These are phyloP conservation scores for Coniochaeta pulveracea DNA, from an alignment of 2,329 filamentous ascomycete species.

Conservation along the genomic window DNA sequence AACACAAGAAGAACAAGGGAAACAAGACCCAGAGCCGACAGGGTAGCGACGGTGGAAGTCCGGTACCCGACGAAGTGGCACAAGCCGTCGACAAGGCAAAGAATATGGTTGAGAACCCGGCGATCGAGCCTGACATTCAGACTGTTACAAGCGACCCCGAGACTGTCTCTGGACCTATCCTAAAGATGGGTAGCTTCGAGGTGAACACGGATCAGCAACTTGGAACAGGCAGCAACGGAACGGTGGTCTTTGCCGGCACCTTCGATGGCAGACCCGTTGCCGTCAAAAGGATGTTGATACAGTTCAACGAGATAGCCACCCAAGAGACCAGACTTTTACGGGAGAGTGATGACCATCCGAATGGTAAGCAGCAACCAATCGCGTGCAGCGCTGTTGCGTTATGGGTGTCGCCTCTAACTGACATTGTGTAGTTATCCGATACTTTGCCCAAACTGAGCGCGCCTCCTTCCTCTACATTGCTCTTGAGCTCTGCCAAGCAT, in stretches of 20 bases:
- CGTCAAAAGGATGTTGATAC: constrained; percentile 91
- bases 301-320: constrained; percentile 90
- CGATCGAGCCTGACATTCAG: constrained; percentile 50
- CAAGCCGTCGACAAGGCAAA: constrained; percentile 49
- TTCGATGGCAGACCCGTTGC: constrained; percentile 91
- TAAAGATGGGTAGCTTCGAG: constrained; percentile 52
- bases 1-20: constrained; percentile 48
- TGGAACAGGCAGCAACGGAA: constrained; percentile 87
- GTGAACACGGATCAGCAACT: constrained; percentile 53
- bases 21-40: constrained; percentile 40
- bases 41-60: constrained; percentile 37
- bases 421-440: constrained; percentile 66
- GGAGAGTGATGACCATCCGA: constrained; percentile 90
- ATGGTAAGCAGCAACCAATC: constrained; percentile 45
- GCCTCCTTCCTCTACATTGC: constrained; percentile 93
- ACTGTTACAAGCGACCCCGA: constrained; percentile 46
- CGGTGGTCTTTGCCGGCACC: constrained; percentile 85
- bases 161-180: constrained; percentile 45
- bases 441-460: constrained; percentile 84
- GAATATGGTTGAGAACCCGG: constrained; percentile 37
- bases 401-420: no score
- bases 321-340: constrained; percentile 85
- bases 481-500: constrained; percentile 86
- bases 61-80: constrained; percentile 23
- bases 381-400: no score